phyloP scores from a whole-genome alignment of 305 asterid species.

The Striga hermonthica region DNA sequence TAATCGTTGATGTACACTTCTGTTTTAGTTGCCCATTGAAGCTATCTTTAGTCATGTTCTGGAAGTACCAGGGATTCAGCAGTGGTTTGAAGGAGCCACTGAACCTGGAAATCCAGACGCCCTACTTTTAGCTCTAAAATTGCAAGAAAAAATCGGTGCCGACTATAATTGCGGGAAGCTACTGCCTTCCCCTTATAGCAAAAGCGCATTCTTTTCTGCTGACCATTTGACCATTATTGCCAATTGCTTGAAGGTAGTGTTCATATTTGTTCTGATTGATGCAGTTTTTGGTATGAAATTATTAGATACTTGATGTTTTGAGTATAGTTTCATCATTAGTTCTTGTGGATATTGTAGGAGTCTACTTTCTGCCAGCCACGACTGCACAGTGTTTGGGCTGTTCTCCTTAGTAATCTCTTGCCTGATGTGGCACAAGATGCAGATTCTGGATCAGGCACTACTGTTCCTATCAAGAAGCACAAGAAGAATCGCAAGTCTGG shows the following conservation, averaged over 20 bases:
- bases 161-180: constrained; percentile 61
- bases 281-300: neutral
- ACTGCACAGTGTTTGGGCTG: constrained; percentile 78
- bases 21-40: constrained; percentile 63
- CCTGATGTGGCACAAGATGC: constrained; percentile 59
- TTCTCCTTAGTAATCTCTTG: constrained; percentile 61
- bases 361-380: constrained; percentile 93
- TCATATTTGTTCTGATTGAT: constrained; percentile 21
- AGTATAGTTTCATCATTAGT: constrained; percentile 22
- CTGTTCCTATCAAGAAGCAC: constrained; percentile 61
- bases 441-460: constrained; percentile 45
- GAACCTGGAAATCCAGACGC: constrained; percentile 91
- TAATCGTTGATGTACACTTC: constrained; percentile 26
- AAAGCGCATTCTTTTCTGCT: constrained; percentile 55
- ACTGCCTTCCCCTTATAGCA: constrained; percentile 71
- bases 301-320: constrained; percentile 1
- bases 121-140: constrained; percentile 71
- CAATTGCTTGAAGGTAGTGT: constrained; percentile 77
- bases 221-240: constrained; percentile 57
- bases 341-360: constrained; percentile 56
- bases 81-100: constrained; percentile 78
- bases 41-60: constrained; percentile 60
- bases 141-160: constrained; percentile 53
- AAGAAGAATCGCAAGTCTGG: constrained; percentile 61
- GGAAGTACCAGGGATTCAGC: constrained; percentile 77